These are phyloP conservation scores for Chrysoporthe cubensis DNA, from an alignment of 2,329 filamentous ascomycete genomes.

Conservation along the genomic window DNA sequence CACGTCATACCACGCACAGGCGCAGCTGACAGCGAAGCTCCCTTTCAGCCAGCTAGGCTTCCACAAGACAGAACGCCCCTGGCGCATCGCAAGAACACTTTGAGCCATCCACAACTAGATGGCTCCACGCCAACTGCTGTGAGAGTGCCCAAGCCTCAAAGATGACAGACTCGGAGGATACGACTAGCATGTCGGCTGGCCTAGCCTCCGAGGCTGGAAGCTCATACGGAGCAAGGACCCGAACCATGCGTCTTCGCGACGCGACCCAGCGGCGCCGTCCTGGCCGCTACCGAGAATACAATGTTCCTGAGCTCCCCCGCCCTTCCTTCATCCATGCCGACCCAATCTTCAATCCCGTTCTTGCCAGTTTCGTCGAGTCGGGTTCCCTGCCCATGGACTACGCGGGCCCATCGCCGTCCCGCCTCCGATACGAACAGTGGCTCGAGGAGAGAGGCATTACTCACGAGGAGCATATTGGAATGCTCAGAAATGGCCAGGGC, in stretches of 20 bases:
- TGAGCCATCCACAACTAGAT: background rate
- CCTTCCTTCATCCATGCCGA: slow-evolving; percentile 32
- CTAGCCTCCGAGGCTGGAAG: background rate
- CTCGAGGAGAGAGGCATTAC: slow-evolving; percentile 13
- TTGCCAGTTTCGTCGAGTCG: slow-evolving; percentile 33
- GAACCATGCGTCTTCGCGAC: background rate
- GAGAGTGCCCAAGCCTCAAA: no score
- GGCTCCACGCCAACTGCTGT: no score
- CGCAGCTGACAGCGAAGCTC: background rate
- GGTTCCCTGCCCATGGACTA: slow-evolving; percentile 34
- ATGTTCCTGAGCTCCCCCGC: slow-evolving; percentile 23
- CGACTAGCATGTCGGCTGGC: background rate
- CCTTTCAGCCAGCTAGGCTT: background rate
- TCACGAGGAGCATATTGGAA: background rate
- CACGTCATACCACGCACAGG: background rate
- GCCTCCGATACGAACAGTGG: slow-evolving; percentile 6
- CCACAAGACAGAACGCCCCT: background rate
- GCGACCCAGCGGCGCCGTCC: background rate
- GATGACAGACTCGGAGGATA: no score
- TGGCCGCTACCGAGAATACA: slow-evolving; percentile 34
- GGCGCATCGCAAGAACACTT: no score
- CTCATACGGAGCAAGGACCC: background rate
- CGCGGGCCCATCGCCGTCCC: slow-evolving; percentile 30
- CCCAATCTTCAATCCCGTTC: slow-evolving; percentile 34
- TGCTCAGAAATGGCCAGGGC: background rate